Percentiles rank a stretch among this genome's conserved stretches.
phyloP scores from a whole-genome alignment of 192 early-diverging fungal genomes.

The Podila horticola region DNA sequence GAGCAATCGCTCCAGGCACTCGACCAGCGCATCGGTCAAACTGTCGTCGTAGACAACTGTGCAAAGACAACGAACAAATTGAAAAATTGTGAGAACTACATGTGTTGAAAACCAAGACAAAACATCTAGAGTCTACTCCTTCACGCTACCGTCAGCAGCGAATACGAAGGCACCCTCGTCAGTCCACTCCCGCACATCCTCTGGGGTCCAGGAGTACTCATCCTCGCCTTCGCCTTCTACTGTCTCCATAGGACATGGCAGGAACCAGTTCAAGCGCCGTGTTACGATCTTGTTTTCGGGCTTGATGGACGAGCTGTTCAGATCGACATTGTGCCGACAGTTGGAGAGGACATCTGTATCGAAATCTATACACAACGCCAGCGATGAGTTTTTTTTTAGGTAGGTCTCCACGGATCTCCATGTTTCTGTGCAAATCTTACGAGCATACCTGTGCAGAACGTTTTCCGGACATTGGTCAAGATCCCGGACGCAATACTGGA shows the following conservation, averaged over 20 bases:
- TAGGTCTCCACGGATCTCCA: too few species aligned
- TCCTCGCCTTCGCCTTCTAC: neutral
- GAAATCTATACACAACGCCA: too few species aligned
- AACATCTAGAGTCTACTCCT: neutral
- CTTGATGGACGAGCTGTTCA: neutral
- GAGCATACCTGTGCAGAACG: slow-evolving; percentile 29
- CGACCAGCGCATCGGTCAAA: slow-evolving; percentile 33
- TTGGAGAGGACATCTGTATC: slow-evolving; percentile 18
- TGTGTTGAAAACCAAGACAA: neutral
- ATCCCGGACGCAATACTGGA: slow-evolving; percentile 27
- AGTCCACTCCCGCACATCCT: slow-evolving; percentile 23
- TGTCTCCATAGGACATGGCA: slow-evolving; percentile 15
- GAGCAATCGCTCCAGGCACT: slow-evolving; percentile 26
- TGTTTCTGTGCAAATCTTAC: neutral
- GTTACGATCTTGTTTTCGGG: neutral
- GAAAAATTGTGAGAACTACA: neutral
- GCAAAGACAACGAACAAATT: neutral
- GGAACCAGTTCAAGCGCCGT: slow-evolving; percentile 33
- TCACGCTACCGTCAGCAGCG: slow-evolving; percentile 35
- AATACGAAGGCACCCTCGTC: slow-evolving; percentile 30
- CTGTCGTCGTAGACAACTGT: slow-evolving; percentile 43
- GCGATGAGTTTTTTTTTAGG: too few species aligned
- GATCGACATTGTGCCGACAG: slow-evolving; percentile 20
- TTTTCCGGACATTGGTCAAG: neutral
- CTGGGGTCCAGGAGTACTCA: slow-evolving; percentile 12